Evolutionary conservation across 2,329 filamentous ascomycete species (phyloP), one percentile per base, ranked within the genome.

Genomic region (Aphanoascus verrucosus): DNA sequence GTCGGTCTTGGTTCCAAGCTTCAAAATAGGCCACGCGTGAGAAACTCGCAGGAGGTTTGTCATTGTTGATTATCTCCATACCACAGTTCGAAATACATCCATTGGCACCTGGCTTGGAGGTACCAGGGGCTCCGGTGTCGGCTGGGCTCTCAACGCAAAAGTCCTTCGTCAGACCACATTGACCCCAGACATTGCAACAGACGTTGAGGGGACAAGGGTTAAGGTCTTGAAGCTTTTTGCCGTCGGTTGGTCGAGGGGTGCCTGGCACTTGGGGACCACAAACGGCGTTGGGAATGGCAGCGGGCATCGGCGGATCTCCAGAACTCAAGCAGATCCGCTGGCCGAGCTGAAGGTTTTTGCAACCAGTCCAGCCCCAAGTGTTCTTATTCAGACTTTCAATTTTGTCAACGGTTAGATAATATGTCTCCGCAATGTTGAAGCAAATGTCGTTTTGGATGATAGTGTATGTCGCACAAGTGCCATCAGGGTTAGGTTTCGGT

Each of bases 211-310:
- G 69, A 55, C 76, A 79, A 0, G 68, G 71, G 55, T 77, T 79
- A 5, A 78, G 60, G 7, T 62, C 58, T 0, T 64, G 57, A 2
- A 76, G 12, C 15, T 65, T 59, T 0, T 59, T 66, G n/a, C 65
- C 68, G 11, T 64, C 59, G 0, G 60, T 14, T 0, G 72, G 69
- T 9, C 59, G 44, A 7, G 57, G 44, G 0, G 72, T 74, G 0
- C 71, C 71, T 2, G 67, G 66, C 1, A 70, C 65, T 44, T 70
- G 65, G 0, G 76, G 76, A 0, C 77, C 76, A 59, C 77, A 77
- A 0, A 67, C 56, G 11, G 70, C 69, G 45, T 70, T 67, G 0
- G 61, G 28, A 1, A 72, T 57, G 1, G 63, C 54, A 1, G 67
- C 62, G 1, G 74, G 74, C 61, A 76, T 67, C 0, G 72, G 72